Percentiles rank a stretch among this genome's conserved stretches.
These are phyloP conservation scores for Ceratobasidium sp. DNA, from an alignment of 1,284 basidiomycete species.

Conservation along the genomic window DNA sequence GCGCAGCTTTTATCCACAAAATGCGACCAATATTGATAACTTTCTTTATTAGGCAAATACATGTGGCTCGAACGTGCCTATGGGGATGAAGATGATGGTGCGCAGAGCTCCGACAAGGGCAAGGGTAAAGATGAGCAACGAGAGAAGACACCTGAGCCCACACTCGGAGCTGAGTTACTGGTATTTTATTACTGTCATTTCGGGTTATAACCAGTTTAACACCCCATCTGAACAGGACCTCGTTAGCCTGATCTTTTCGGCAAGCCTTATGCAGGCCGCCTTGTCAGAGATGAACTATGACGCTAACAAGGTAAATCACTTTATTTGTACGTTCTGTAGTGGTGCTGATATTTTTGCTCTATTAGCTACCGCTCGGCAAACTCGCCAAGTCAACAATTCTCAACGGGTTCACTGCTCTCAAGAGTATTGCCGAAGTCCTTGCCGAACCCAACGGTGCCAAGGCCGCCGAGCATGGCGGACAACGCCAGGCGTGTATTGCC, in stretches of 20 bases:
- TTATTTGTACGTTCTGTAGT: not conserved
- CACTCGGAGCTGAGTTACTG: constrained; percentile 34
- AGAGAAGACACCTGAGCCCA: constrained; percentile 40
- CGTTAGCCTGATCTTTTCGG: constrained; percentile 26
- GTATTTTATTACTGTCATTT: not conserved
- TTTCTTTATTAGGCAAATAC: constrained; percentile 64
- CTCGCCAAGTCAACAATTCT: constrained; percentile 54
- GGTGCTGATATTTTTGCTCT: not conserved
- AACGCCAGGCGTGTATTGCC: constrained; percentile 43
- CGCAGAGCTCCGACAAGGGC: constrained; percentile 53
- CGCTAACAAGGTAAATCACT: constrained; percentile 63
- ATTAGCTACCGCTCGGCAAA: constrained; percentile 66
- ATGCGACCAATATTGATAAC: not conserved
- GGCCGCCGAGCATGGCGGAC: constrained; percentile 45
- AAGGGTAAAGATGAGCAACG: constrained; percentile 16
- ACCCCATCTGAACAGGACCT: not conserved
- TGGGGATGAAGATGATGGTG: constrained; percentile 58
- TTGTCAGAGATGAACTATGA: constrained; percentile 78
- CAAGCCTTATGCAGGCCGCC: constrained; percentile 67
- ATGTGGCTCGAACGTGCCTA: constrained; percentile 70
- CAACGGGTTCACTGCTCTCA: constrained; percentile 66
- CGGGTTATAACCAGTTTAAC: not conserved
- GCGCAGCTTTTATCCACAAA: constrained; percentile 29
- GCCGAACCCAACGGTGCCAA: constrained; percentile 45
- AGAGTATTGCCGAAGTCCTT: constrained; percentile 57